phyloP scores from a whole-genome alignment of 2,329 filamentous ascomycete genomes.

The Cadophora sp. region DNA sequence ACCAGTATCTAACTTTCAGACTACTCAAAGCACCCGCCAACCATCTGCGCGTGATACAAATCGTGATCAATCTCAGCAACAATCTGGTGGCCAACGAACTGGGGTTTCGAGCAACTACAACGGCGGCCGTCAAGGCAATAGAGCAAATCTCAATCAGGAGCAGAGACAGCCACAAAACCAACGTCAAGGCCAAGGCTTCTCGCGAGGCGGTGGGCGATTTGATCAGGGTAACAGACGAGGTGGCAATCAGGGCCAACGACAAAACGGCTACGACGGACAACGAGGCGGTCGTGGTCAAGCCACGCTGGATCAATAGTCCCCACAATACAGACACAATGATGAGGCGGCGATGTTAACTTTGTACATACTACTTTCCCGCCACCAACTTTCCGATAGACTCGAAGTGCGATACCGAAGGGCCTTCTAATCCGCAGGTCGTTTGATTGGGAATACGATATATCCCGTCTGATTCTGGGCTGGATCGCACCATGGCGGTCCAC shows the following conservation, averaged over 20 bases:
- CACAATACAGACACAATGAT: conserved; percentile 21
- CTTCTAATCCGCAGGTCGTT: conserved; percentile 33
- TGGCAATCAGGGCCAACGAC: conserved; percentile 39
- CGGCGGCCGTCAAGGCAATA: conserved; percentile 39
- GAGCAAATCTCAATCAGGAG: conserved; percentile 35
- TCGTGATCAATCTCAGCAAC: conserved; percentile 39
- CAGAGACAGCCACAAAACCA: conserved; percentile 39
- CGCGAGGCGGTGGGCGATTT: conserved; percentile 39
- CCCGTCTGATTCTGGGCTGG: conserved; percentile 31
- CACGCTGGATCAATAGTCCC: conserved; percentile 40
- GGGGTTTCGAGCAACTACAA: conserved; percentile 36
- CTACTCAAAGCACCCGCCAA: conserved; percentile 38
- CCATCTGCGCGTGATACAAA: conserved; percentile 20
- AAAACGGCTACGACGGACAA: conserved; percentile 42
- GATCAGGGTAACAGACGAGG: conserved; percentile 39
- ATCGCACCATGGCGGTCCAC: conserved; percentile 30
- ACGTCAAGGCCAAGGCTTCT: conserved; percentile 39
- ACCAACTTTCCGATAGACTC: conserved; percentile 41
- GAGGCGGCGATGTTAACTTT: conserved; percentile 36
- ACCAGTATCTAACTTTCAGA: conserved; percentile 64
- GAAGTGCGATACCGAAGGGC: conserved; percentile 34
- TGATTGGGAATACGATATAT: conserved; percentile 25
- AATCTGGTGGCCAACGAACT: conserved; percentile 35
- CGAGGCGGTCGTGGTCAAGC: conserved; percentile 43
- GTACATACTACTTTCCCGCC: conserved; percentile 45